Percentiles rank a stretch among this genome's conserved stretches.
phyloP scores from a whole-genome alignment of 129 eudicot species.

The Escallonia rubra region DNA sequence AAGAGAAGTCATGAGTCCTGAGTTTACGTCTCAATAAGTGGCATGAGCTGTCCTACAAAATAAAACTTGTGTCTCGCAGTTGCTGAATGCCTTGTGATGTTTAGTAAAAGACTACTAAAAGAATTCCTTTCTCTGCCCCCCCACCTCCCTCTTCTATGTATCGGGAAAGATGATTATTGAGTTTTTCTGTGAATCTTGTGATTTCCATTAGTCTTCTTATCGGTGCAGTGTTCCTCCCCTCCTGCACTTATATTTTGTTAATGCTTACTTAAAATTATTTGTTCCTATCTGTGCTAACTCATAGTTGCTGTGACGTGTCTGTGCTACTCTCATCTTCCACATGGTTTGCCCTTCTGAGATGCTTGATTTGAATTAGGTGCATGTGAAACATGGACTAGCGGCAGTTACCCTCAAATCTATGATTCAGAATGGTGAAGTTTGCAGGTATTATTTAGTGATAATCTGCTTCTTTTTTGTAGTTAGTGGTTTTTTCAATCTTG shows the following conservation, averaged over 20 bases:
- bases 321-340: not conserved
- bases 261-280: not conserved
- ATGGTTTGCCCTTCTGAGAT: not conserved
- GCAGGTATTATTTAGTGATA: conserved; percentile 39
- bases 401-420: conserved; percentile 59
- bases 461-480: not conserved
- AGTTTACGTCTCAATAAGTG: no score
- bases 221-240: no score
- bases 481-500: not conserved
- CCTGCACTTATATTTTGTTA: not conserved
- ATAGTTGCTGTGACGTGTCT: not conserved
- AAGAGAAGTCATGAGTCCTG: no score
- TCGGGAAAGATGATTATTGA: no score
- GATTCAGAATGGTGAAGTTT: conserved; percentile 76
- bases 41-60: no score
- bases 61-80: no score
- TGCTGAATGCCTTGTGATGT: no score
- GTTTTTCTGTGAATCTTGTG: no score
- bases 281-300: not conserved
- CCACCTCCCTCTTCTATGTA: no score
- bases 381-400: conserved; percentile 71
- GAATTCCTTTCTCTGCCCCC: no score
- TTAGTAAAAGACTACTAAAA: no score
- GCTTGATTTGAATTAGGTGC: conserved; percentile 43
- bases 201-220: no score